Evolutionary conservation across 192 early-diverging fungal genomes (phyloP), one percentile per base, ranked within the genome.

Genomic region (Gryganskiella cystojenkinii): DNA sequence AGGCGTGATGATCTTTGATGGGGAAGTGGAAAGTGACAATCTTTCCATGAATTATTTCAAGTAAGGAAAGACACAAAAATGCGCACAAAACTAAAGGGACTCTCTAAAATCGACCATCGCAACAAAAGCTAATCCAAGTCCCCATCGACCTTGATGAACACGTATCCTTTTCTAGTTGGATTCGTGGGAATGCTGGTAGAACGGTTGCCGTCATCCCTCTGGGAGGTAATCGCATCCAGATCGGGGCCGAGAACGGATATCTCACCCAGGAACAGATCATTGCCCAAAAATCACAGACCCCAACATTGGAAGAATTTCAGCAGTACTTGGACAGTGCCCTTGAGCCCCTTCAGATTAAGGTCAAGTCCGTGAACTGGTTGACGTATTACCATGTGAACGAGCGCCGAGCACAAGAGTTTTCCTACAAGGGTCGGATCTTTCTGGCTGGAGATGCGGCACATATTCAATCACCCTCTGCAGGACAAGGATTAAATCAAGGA

Each of bases 401-500:
- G 44, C 67, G 67, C 1, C 46, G 50, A 8, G 55, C 67, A 0
- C 28, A 58, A 9, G 15, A 31, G 2, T 70, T 27, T 27, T 58
- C 40, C 15, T 30, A 59, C 43, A 59, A 59, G 42, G 22, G 37
- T 22, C 56, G 70, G 11, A 64, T 82, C 24, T 82, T 79, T 33
- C 45, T 80, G 9, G 81, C 64, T 22, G 81, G 81, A 8, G 81
- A 82, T 47, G 79, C 81, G 2, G 72, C 70, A 1, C 79, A 82
- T 61, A 46, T 50, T 10, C 68, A 47, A 4, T 58, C 79, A 1
- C 81, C 81, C 3, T 9, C 67, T 9, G 69, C 47, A n/a, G 82
- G 82, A 10, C 62, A 61, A 51, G 82, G 82, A 14, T 59, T 85
- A 67, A 81, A 81, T 31, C 31, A 74, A 3, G 84, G 84, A 8